Base-by-base conservation (phyloP, 106 monocot species). In the Phalaenopsis aphrodite region DNA sequence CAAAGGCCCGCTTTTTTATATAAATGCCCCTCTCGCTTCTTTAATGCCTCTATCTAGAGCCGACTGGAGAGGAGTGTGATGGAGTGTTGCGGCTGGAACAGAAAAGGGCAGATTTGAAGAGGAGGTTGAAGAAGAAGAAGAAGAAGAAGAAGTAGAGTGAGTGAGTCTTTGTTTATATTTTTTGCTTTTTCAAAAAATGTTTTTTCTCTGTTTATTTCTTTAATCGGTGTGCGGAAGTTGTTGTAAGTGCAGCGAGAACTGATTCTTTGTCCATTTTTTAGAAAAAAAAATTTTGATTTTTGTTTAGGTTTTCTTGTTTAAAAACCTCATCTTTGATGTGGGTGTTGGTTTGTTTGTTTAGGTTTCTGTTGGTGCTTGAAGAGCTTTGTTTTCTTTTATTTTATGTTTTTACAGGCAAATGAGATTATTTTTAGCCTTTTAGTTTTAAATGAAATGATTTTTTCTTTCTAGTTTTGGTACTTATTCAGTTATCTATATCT, bases 221-320 rank as follows among this genome's bases (percentile, higher is more conserved):
- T 36, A 36, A 69, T 69, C 69, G 14, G 4, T 38, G 30, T 2
- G 38, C 9, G 38, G 12, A 69, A 37, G 38, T 38, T 11, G 69
- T 38, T 69, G 39, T 69, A 14, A 69, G 15, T 5, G 61, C n/a
- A n/a, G 21, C 18, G 5, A 21, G n/a, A 21, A 21, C n/a, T 69
- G 30, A 7, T 69, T 69, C 39, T 39, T 69, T 69, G 1, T 69
- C 15, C 23, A 12, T 69, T 39, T 39, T 12, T 14, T 38, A 1
- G 2, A 52, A 52, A 52, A 52, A 52, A 52, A 52, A 4, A 45
- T 0, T 0, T 65, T 39, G 3, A 11, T 69, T 69, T 14, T 69
- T 68, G 36, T 68, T 67, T 68, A 68, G 68, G 69, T 39, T 69
- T 69, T 69, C 69, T 69, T 69, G 38, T 3, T 14, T 69, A 69